Evolutionary conservation across 108 stramenopile genomes (phyloP), one percentile per base, ranked within the genome.

Genomic region (Discostella stelligeroides): DNA sequence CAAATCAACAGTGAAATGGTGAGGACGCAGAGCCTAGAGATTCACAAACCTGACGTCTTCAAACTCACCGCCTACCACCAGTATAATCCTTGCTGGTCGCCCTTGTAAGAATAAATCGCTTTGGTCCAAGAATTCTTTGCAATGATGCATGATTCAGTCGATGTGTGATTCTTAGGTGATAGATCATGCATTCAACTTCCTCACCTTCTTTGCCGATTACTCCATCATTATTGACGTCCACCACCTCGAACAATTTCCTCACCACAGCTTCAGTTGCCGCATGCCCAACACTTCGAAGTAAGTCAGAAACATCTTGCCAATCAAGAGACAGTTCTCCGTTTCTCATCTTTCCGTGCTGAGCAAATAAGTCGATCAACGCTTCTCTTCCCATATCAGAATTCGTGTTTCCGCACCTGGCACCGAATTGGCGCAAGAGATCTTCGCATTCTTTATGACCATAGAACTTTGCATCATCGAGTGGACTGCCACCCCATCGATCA

Each of bases 51-150:
- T 1, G 3, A 18, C 20, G 29, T 6, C 9, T 7, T 45, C 27
- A 11, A 13, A 48, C 63, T 64, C 47, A 14, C 94, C 96, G 14
- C 98, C 98, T 15, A 97, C 95, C 13, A 99, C 85, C 30, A 99
- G 71, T 40, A 99, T 84, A 46, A 96, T 89, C 14, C 89, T 64
- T 2, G 89, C 92, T 3, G 92, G 92, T 34, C 82, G 74, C 23
- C 85, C 79, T 34, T 81, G 86, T 23, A 93, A 59, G 41, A 93
- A 82, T 17, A 75, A 54, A 43, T 88, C 86, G 12, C 82, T 72
- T 5, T 75, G 48, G 0, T 46, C 47, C 17, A 90, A 58, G 68
- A 93, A 93, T 70, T 93, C 92, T 54, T 12, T 12, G 9, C 4
- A 8, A 29, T 14, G 28, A 29, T 11, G 28, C 24, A 12, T 28